These are phyloP conservation scores for Carex scoparia DNA, from an alignment of 176 grass and related monocot genomes.

Conservation along the genomic window DNA sequence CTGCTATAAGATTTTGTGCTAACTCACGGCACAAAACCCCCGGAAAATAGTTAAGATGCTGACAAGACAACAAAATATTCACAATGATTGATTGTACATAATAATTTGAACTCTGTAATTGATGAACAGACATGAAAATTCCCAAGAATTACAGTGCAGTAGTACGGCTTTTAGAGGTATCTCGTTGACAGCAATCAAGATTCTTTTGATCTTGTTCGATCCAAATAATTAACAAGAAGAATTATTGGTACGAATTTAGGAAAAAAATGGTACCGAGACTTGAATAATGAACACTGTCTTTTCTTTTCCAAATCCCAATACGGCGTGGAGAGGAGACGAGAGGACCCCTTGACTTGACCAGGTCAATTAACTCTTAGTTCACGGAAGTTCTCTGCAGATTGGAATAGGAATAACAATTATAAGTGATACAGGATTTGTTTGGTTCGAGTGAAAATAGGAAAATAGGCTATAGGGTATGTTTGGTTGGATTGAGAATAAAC, in stretches of 20 bases:
- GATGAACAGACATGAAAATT: not conserved
- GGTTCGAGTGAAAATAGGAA: too few species aligned
- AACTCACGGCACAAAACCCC: too few species aligned
- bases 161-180: not conserved
- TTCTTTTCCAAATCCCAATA: conserved; percentile 2
- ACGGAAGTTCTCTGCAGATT: not conserved
- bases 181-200: conserved; percentile 1
- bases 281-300: not conserved
- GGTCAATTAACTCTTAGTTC: not conserved
- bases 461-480: too few species aligned
- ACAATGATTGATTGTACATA: not conserved
- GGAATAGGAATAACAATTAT: not conserved
- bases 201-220: not conserved
- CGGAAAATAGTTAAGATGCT: not conserved
- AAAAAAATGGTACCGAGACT: not conserved
- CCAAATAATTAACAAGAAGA: not conserved
- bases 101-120: not conserved
- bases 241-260: not conserved
- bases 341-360: not conserved
- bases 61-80: not conserved
- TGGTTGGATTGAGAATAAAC: too few species aligned
- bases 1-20: too few species aligned
- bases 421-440: too few species aligned
- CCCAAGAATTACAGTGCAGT: not conserved
- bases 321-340: not conserved